Evolutionary conservation across 129 eudicot species (phyloP).

Genomic region (Pulicaria dysenterica): DNA sequence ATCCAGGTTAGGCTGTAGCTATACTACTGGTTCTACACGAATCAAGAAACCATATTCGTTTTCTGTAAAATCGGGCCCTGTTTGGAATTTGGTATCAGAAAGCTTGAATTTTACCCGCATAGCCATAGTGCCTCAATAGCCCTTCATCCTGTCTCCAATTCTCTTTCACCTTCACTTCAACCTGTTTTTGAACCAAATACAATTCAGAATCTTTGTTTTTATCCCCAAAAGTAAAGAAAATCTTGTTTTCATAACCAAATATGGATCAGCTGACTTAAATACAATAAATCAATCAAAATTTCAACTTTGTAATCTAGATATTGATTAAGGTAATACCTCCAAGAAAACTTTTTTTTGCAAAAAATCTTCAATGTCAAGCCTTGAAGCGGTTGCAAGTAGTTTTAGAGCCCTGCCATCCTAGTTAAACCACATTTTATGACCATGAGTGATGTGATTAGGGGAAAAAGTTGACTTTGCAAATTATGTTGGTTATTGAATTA

Average conservation of each 20-base stretch:
- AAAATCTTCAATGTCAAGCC: constrained; percentile 98
- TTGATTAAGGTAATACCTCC: constrained; percentile 58
- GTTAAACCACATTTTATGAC: constrained; percentile 3
- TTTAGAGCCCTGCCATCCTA: constrained; percentile 95
- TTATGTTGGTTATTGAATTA: background rate
- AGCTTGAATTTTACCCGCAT: constrained; percentile 81
- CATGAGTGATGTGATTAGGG: background rate
- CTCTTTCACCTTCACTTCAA: constrained; percentile 96
- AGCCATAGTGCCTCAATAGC: constrained; percentile 82
- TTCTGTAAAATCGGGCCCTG: background rate
- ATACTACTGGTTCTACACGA: constrained; percentile 6
- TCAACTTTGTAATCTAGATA: background rate
- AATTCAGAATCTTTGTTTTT: background rate
- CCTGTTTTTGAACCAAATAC: constrained; percentile 43
- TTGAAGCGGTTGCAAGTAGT: constrained; percentile 92
- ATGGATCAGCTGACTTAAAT: too few relatives aligned
- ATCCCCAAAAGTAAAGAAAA: background rate
- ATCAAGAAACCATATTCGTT: constrained; percentile 11
- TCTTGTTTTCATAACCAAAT: background rate
- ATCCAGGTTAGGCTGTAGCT: constrained; percentile 12
- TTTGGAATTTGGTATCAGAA: constrained; percentile 32
- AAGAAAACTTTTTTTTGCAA: constrained; percentile 94
- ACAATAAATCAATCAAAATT: constrained; percentile 1
- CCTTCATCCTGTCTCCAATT: constrained; percentile 99
- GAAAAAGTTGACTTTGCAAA: background rate